Evolutionary conservation across 768 basidiomycete species (phyloP), one percentile per base, ranked within the genome.

Genomic region (Exidia glandulosa): DNA sequence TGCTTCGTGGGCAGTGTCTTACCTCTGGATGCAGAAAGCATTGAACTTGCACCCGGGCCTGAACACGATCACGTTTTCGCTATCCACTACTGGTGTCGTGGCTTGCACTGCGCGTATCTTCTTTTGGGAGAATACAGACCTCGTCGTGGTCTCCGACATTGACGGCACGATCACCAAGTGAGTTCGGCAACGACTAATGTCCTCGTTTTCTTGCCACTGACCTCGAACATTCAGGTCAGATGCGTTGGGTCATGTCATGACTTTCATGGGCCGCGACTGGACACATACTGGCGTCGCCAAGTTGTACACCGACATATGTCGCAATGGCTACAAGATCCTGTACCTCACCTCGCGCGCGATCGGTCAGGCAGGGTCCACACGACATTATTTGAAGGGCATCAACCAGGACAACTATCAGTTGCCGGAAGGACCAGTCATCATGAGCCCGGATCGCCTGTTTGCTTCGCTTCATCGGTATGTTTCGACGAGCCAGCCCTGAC

Each of bases 91-190:
- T 1, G 90, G 90, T 3, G 80, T 79, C 1, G 81, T 89, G 2
- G 90, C 88, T 2, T 95, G 94, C 61, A 86, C 93, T 2, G 91
- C 96, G 23, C 81, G 93, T 3, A 90, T 99, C 62, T 99, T 99
- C 65, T 79, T 98, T 27, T 98, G 94, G 94, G 90, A 97, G 60
- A 82, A 85, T n/a, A 85, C 85, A 2, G 94, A 96, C 67, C 79
- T 81, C 2, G 83, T 99, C 25, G 89, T 99, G 29, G 84, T 99
- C 41, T 96, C 94, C 45, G 96, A 99, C 68, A 98, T 99, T 62
- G 96, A 99, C 68, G 96, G 96, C 5, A 99, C 95, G 1, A 99
- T 99, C 68, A 99, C 96, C 9, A 98, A 97, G 93, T 95, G 64
- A 27, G 82, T 67, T 2, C 19, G 3, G 34, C 55, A 45, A 19